These are phyloP conservation scores for Amanita rimosa DNA, from an alignment of 768 basidiomycete genomes.

Conservation along the genomic window DNA sequence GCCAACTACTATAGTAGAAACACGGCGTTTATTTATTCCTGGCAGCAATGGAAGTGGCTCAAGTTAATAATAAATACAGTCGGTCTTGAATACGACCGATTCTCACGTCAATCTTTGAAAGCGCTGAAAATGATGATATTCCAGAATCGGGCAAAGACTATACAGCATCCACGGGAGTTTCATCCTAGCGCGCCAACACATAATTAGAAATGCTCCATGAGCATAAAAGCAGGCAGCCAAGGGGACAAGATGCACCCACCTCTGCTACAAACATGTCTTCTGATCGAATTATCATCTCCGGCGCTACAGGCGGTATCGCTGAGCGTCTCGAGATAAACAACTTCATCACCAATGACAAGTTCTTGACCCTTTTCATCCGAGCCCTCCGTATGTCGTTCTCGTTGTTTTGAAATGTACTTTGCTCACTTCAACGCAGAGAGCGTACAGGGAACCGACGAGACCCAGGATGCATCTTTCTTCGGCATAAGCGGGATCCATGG, in stretches of 20 bases:
- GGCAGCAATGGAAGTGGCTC: no score
- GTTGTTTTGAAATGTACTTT: neutral
- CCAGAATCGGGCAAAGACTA: no score
- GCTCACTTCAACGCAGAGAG: conserved; percentile 12
- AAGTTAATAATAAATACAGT: no score
- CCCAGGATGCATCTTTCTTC: conserved; percentile 26
- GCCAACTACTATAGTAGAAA: no score
- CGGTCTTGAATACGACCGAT: no score
- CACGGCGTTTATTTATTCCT: no score
- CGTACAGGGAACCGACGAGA: conserved; percentile 20
- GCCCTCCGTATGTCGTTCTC: conserved; percentile 25
- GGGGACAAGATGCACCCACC: neutral
- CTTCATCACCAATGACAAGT: conserved; percentile 28
- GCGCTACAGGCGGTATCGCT: conserved; percentile 18
- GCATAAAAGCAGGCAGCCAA: neutral
- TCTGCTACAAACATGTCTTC: conserved; percentile 2
- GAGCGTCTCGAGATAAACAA: conserved; percentile 33
- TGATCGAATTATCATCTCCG: conserved; percentile 15
- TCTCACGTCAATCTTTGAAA: no score
- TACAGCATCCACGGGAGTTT: no score
- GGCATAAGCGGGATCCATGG: conserved; percentile 43
- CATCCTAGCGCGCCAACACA: neutral
- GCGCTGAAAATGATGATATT: no score
- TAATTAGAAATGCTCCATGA: neutral
- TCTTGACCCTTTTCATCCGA: conserved; percentile 41